Base-by-base conservation (phyloP, 2,329 filamentous ascomycete genomes). In the Colletotrichum godetiae region DNA sequence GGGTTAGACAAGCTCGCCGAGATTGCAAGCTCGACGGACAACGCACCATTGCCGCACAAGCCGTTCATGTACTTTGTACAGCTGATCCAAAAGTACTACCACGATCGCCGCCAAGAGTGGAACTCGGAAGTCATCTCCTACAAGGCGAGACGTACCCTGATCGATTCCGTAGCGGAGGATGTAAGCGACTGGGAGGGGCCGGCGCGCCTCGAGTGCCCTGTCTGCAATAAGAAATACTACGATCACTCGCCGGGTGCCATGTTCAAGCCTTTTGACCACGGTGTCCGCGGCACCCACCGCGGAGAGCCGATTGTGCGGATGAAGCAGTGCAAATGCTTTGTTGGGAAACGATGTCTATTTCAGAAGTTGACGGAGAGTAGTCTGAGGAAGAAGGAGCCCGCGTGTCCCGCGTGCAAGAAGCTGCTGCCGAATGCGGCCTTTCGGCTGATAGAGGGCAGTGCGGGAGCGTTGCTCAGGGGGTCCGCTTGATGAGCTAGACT, bases 271-370 rank as follows among this genome's bases (percentile, higher is more conserved):
- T 33, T 49, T n/a, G 60, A 61, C 4, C 29, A 59, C 5, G 65
- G 69, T 5, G 29, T 58, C 6, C 29, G 31, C 58, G 49, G 68
- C 52, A 8, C 10, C 3, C 35, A 56, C 13, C 37, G 35, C 15
- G 72, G 68, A 35, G 72, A 74, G 63, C 72, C 68, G 57, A 46
- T 58, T 11, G 64, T 71, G 8, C 52, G 62, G 6, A 58, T 74
- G 56, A 49, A 58, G 19, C 13, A 19, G 4, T 74, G 72, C 58
- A n/a, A 57, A 5, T 69, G 70, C 19, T 10, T 58, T 3, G 52
- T 74, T n/a, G 72, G 72, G 12, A 55, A 62, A 37, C 35, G 62
- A 13, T 74, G 72, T 19, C 15, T 74, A 62, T 74, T 74, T 22
- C 42, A 55, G 27, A 67, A 57, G 70, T 46, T 73, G 46, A 33